Evolutionary conservation across 2,329 filamentous ascomycete species (phyloP).

Genomic region (Nigrospora sphaerica): DNA sequence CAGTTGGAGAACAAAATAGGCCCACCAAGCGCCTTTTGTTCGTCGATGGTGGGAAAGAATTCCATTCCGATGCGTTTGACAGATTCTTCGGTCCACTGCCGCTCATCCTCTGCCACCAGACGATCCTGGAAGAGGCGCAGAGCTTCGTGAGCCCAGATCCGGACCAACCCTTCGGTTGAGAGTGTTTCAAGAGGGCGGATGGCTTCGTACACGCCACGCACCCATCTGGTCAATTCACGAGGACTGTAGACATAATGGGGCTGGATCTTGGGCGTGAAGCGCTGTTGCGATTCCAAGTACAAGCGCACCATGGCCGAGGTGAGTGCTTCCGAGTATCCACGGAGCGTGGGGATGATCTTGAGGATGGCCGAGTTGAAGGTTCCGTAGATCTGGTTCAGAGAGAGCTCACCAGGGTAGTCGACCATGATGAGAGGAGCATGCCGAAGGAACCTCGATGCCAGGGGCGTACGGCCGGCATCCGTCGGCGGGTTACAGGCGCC

Average conservation of each 20-base stretch:
- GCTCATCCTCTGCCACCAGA: constrained; percentile 88
- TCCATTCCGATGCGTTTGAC: constrained; percentile 82
- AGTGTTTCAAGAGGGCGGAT: constrained; percentile 87
- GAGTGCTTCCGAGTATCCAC: constrained; percentile 87
- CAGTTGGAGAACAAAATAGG: constrained; percentile 99
- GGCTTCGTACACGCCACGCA: constrained; percentile 93
- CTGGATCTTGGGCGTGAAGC: constrained; percentile 94
- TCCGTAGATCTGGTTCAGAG: constrained; percentile 93
- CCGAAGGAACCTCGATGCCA: constrained; percentile 87
- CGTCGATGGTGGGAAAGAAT: constrained; percentile 92
- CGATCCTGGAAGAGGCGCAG: constrained; percentile 95
- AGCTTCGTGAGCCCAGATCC: constrained; percentile 98
- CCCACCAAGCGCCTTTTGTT: constrained; percentile 78
- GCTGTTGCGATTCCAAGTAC: constrained; percentile 87
- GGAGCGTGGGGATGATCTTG: constrained; percentile 92
- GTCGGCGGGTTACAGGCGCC: constrained; percentile 98
- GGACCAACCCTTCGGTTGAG: constrained; percentile 81
- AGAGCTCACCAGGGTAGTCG: constrained; percentile 93
- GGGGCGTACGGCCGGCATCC: constrained; percentile 89
- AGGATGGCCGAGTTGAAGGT: constrained; percentile 95
- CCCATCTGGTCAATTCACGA: constrained; percentile 96
- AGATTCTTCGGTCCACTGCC: constrained; percentile 87
- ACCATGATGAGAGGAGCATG: constrained; percentile 99
- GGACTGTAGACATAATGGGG: constrained; percentile 99
- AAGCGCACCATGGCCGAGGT: constrained; percentile 97